A percentile compares a stretch with the other conserved stretches of the same genome.
phyloP scores from a whole-genome alignment of 2,329 filamentous ascomycete species.

The Stagonosporopsis tanaceti region DNA sequence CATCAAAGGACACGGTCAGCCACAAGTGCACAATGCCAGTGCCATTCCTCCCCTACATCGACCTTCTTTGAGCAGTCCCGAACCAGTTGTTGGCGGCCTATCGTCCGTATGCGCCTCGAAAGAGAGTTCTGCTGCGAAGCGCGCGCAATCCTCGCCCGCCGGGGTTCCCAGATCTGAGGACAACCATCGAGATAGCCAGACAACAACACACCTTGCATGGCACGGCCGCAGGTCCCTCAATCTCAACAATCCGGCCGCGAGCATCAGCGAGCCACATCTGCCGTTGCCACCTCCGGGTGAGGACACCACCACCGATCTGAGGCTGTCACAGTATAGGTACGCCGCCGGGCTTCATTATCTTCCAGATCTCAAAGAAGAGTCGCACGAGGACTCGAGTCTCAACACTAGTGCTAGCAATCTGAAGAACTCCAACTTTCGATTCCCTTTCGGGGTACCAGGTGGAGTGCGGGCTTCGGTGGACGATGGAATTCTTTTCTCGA shows the following conservation, averaged over 20 bases:
- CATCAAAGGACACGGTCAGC: constrained; percentile 13
- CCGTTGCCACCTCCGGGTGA: constrained; percentile 30
- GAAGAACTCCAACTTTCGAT: constrained; percentile 39
- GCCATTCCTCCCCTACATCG: constrained; percentile 18
- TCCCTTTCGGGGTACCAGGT: constrained; percentile 28
- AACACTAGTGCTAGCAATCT: constrained; percentile 48
- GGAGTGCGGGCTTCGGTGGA: constrained; percentile 34
- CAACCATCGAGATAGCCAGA: constrained; percentile 42
- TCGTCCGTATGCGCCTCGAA: constrained; percentile 40
- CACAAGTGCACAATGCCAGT: constrained; percentile 9
- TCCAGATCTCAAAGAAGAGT: constrained; percentile 58
- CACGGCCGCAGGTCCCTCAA: constrained; percentile 25
- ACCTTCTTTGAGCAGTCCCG: constrained; percentile 24
- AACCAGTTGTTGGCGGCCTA: constrained; percentile 22
- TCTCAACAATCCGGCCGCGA: constrained; percentile 10
- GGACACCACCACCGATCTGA: constrained; percentile 45
- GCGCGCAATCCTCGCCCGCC: constrained; percentile 25
- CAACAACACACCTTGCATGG: constrained; percentile 48
- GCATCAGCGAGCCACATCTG: constrained; percentile 19
- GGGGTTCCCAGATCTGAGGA: constrained; percentile 18
- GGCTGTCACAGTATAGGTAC: constrained; percentile 44
- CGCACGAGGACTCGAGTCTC: constrained; percentile 56
- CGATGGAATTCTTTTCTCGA: constrained; percentile 28
- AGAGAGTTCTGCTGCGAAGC: constrained; percentile 25
- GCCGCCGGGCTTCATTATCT: constrained; percentile 44